A percentile compares a stretch with the other conserved stretches of the same genome.
Conservation (phyloP, 225 moss, liverwort and hornwort species). For the Antitrichia curtipendula region DNA sequence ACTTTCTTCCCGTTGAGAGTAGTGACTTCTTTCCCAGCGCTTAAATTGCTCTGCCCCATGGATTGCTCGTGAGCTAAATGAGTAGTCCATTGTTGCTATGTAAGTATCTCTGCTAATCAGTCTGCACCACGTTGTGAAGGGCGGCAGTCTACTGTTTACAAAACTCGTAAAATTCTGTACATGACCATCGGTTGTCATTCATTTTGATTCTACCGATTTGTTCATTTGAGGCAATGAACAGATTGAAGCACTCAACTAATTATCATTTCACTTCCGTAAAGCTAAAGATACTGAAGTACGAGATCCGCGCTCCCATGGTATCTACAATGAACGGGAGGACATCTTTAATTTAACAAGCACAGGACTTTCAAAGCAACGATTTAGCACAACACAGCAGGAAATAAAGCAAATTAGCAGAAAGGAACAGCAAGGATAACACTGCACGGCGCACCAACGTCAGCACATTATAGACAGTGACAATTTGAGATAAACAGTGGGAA, state of each 20-base stretch:
- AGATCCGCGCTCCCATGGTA: slow-evolving; percentile 38
- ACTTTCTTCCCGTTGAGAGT: not conserved
- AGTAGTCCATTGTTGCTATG: not conserved
- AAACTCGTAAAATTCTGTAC: slow-evolving; percentile 11
- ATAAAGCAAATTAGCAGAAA: not conserved
- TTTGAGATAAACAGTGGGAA: not conserved
- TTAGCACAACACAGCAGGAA: not conserved
- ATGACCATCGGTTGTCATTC: not conserved
- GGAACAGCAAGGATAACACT: not conserved
- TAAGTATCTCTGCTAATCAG: not conserved
- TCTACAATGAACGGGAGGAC: not conserved
- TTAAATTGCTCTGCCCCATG: not conserved
- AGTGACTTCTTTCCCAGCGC: not conserved
- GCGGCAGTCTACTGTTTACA: not conserved
- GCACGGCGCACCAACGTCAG: not conserved
- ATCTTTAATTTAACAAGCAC: not conserved
- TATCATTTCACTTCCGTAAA: not conserved
- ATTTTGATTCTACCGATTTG: not conserved
- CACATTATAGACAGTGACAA: not conserved
- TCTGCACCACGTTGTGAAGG: not conserved
- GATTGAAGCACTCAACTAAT: not conserved
- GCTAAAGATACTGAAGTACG: slow-evolving; percentile 34
- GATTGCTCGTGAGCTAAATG: not conserved
- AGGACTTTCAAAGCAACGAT: not conserved
- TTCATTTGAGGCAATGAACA: slow-evolving; percentile 17